Percentiles rank a stretch among this genome's conserved stretches.
Conservation (phyloP, 2,329 filamentous ascomycete species). For the Calonectria henricotiae region DNA sequence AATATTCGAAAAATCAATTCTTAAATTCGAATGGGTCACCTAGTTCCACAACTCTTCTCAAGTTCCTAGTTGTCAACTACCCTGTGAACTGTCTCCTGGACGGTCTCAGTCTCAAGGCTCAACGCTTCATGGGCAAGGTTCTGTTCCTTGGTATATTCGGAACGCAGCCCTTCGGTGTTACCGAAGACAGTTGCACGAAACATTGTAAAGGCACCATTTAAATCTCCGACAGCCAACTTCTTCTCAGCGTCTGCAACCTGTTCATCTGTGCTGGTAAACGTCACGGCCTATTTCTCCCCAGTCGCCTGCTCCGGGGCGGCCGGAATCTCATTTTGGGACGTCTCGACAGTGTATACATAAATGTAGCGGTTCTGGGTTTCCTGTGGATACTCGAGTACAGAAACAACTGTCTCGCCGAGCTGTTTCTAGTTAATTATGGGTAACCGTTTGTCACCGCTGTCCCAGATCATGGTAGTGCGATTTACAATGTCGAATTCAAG, state of each 20-base stretch:
- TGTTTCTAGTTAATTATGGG: slow-evolving; percentile 42
- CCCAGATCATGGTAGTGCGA: slow-evolving; percentile 38
- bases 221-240: slow-evolving; percentile 36
- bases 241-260: slow-evolving; percentile 31
- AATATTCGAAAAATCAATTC: too few species aligned
- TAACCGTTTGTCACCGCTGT: slow-evolving; percentile 37
- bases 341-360: slow-evolving; percentile 67
- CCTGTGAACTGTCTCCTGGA: slow-evolving; percentile 21
- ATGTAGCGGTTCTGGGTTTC: slow-evolving; percentile 70
- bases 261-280: slow-evolving; percentile 35
- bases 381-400: slow-evolving; percentile 63
- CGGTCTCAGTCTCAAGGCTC: slow-evolving; percentile 19
- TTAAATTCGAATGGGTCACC: too few species aligned
- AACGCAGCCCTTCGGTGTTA: slow-evolving; percentile 31
- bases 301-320: slow-evolving; percentile 40
- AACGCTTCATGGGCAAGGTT: slow-evolving; percentile 36
- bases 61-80: neutral
- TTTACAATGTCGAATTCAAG: slow-evolving; percentile 38
- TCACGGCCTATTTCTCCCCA: slow-evolving; percentile 35
- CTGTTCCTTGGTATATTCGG: slow-evolving; percentile 40
- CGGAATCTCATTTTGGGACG: slow-evolving; percentile 62
- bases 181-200: slow-evolving; percentile 40
- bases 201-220: slow-evolving; percentile 35
- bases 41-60: too few species aligned
- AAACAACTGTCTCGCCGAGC: slow-evolving; percentile 65